Conservation (phyloP, 2,329 filamentous ascomycete genomes). For the Truncatella angustata region DNA sequence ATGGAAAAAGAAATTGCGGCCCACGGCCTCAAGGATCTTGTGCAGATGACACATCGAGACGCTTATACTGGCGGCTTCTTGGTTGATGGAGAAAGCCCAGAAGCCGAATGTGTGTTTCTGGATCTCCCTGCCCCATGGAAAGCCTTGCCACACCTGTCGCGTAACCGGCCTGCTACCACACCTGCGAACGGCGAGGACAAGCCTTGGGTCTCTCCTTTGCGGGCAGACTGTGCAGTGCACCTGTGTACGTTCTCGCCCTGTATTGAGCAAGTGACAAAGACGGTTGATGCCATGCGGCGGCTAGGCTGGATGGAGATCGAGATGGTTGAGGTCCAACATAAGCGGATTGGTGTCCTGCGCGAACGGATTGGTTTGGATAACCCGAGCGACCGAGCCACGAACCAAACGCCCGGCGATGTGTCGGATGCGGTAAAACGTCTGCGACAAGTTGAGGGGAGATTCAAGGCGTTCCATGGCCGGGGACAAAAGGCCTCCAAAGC, state of each 20-base stretch:
- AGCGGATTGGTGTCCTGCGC: conserved; percentile 75
- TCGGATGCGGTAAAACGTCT: conserved; percentile 75
- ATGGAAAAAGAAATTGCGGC: conserved; percentile 67
- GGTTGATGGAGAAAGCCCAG: conserved; percentile 56
- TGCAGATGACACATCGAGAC: conserved; percentile 74
- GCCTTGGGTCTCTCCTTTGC: conserved; percentile 61
- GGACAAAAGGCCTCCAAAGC: conserved; percentile 26
- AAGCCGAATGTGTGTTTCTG: conserved; percentile 71
- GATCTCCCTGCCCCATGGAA: conserved; percentile 81
- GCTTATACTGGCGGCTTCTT: conserved; percentile 76
- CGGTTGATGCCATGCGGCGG: conserved; percentile 75
- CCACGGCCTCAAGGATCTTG: conserved; percentile 64
- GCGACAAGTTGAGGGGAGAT: conserved; percentile 68
- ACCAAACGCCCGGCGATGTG: conserved; percentile 69
- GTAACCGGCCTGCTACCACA: conserved; percentile 37
- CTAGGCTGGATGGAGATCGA: conserved; percentile 88
- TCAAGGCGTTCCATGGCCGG: conserved; percentile 59
- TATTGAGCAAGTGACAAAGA: conserved; percentile 91
- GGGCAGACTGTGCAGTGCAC: conserved; percentile 69
- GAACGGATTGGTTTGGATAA: conserved; percentile 73
- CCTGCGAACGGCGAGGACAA: conserved; percentile 21
- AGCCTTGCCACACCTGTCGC: conserved; percentile 72
- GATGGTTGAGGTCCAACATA: conserved; percentile 86
- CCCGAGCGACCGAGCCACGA: conserved; percentile 66
- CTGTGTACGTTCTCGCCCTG: conserved; percentile 96